Conservation (phyloP, 2,329 filamentous ascomycete species). For the Orbilia brochopaga region DNA sequence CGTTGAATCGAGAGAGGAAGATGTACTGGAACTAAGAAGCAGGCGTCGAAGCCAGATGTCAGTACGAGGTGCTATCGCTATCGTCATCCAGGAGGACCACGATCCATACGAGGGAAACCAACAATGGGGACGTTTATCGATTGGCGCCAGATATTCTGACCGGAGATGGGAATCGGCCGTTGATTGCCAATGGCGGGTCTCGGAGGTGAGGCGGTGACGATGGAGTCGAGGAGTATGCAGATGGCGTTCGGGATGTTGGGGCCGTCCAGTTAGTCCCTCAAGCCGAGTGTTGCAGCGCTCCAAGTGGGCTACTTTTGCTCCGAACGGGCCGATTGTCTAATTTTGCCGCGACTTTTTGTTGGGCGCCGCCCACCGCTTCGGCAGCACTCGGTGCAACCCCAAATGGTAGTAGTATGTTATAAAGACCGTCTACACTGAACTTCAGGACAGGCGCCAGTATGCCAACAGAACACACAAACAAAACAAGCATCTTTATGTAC, state of each 20-base stretch:
- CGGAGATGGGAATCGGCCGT: too few species aligned
- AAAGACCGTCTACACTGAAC: not conserved
- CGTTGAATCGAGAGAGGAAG: not conserved
- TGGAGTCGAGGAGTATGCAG: too few species aligned
- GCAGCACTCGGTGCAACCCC: not conserved
- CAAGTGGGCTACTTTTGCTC: not conserved
- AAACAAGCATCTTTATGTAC: too few species aligned
- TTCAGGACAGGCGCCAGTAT: too few species aligned
- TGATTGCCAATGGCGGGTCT: too few species aligned
- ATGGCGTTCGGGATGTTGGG: not conserved
- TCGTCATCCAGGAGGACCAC: not conserved
- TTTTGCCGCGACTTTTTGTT: constrained; percentile 7
- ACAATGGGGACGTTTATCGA: not conserved
- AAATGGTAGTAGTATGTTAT: too few species aligned
- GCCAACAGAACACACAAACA: too few species aligned
- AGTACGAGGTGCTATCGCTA: not conserved
- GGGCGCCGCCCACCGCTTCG: not conserved
- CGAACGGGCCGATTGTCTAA: constrained; percentile 1
- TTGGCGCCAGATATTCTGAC: too few species aligned
- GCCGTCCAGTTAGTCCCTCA: not conserved
- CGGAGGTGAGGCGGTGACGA: too few species aligned
- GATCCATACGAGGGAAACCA: not conserved
- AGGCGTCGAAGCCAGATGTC: not conserved
- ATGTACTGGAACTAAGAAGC: not conserved
- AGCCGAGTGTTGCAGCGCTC: constrained; percentile 1